Evolutionary conservation across 2,329 filamentous ascomycete species (phyloP), one percentile per base, ranked within the genome.

Genomic region (Talaromyces sp.): DNA sequence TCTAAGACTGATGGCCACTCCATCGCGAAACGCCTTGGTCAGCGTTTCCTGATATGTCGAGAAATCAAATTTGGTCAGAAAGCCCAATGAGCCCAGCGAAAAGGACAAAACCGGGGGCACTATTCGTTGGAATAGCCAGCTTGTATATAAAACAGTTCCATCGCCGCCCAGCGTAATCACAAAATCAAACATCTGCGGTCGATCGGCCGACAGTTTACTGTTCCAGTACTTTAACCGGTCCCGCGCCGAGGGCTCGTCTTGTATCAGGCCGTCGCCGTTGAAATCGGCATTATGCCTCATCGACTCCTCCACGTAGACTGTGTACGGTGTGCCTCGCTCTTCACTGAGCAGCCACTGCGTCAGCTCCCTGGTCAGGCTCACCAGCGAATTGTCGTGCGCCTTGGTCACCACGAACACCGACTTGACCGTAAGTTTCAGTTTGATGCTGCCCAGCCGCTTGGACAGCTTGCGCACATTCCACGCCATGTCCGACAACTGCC

Each of bases 11-110:
- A 98, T 90, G 0, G 89, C 95, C 21, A 98, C 89, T 7, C 95
- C 95, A 62, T 96, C 88, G 46, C 79, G 81, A 66, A 97, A 95
- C 0, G 90, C 87, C 51, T 81, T 84, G 3, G 81, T 84, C 32
- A 97, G 81, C 1, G 85, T 96, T 14, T 82, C 76, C 63, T 84
- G 80, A 66, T 90, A 91, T 4, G 89, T 80, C 14, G 87, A 85
- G 73, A 93, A 99, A 73, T 98, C 93, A 72, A 98, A 98, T 71
- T 97, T 97, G 27, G 95, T 98, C 65, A 99, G 78, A 71, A 99
- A 99, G 0, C 95, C 95, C 5, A 99, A 81, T 26, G 93, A 96
- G 9, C 95, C 95, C 10, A 98, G 80, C 0, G 92, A 86, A 73
- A 99, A 98, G 63, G 91, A 93, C 63, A 99, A 80, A 0, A 97